Base-by-base conservation (phyloP, 2,329 filamentous ascomycete genomes). In the Didymella lethalis region DNA sequence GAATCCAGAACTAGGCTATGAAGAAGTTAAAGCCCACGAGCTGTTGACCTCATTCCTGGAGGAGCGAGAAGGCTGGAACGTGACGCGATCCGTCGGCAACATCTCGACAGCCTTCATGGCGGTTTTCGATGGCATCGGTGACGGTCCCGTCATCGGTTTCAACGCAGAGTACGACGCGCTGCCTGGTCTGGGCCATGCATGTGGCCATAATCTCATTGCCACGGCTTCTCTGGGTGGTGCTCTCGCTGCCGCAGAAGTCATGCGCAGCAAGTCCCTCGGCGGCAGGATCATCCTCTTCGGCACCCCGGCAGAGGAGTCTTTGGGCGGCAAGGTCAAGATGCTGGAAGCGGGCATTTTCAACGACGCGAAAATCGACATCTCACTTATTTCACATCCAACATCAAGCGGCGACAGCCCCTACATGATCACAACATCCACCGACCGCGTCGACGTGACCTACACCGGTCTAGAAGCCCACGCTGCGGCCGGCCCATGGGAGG, bases 1-100 rank as follows among this genome's bases (percentile, higher is more conserved):
- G 47, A 80, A 84, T 53, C 83, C 83, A 0, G 83, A 85, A 62
- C 70, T 83, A 0, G 79, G 77, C 0, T 84, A 78, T 60, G 64
- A 83, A 36, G 82, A 85, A 59, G 75, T 76, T 55, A 80, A 81
- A 41, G 82, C 83, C 0, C 84, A 86, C 63, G 77, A 82, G 14
- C 75, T 80, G 3, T 71, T 86, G 48, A 84, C 82, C 0, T 74
- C 75, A 6, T 86, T 83, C 58, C 75, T 85, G 68, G 72, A 73
- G 20, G 70, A 67, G 14, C 79, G 77, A 47, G 57, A 59, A 11
- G 57, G 65, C 1, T 69, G 67, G 61, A 61, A 64, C 8, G 73
- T 77, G 0, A 76, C 67, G 0, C 72, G 67, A 10, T 69, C 71
- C n/a, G 64, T 75, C 14, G 74, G 75, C 49, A 75, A 75, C 25